Conservation (phyloP, 2,329 filamentous ascomycete genomes). For the Trichoderma sp. region DNA sequence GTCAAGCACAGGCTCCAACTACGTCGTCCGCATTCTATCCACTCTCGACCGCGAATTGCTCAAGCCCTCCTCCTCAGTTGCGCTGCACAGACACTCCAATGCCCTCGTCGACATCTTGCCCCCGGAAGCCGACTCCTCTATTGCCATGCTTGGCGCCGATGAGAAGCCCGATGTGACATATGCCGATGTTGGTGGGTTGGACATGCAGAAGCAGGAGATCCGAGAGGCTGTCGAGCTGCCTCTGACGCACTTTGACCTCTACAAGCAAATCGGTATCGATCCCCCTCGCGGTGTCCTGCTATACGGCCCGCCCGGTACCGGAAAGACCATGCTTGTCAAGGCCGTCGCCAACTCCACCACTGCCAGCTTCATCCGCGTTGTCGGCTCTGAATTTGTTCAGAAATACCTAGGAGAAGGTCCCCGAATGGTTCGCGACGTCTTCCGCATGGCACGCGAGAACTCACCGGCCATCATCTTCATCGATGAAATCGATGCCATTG, state of each 20-base stretch:
- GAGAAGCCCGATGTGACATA: conserved; percentile 99
- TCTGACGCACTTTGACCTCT: conserved; percentile 95
- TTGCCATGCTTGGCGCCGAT: conserved; percentile 93
- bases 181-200: conserved; percentile 92
- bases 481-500: conserved; percentile 98
- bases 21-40: conserved; percentile 96
- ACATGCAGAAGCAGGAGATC: conserved; percentile 99
- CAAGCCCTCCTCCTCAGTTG: conserved; percentile 96
- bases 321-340: conserved; percentile 98
- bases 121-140: conserved; percentile 97
- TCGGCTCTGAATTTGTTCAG: conserved; percentile 97
- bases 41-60: conserved; percentile 97
- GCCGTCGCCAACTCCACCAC: conserved; percentile 98
- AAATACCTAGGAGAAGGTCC: conserved; percentile 98
- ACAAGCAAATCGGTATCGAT: conserved; percentile 99
- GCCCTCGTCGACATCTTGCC: conserved; percentile 97
- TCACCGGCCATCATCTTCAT: conserved; percentile 99
- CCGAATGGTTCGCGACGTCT: conserved; percentile 98
- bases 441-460: conserved; percentile 98
- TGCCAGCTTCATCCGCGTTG: conserved; percentile 96
- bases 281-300: conserved; percentile 93
- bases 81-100: conserved; percentile 97
- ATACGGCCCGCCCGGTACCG: conserved; percentile 93
- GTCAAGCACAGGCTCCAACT: conserved; percentile 97
- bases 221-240: conserved; percentile 96